Evolutionary conservation across 176 grass and related monocot species (phyloP).

Genomic region (Oryza officinalis): DNA sequence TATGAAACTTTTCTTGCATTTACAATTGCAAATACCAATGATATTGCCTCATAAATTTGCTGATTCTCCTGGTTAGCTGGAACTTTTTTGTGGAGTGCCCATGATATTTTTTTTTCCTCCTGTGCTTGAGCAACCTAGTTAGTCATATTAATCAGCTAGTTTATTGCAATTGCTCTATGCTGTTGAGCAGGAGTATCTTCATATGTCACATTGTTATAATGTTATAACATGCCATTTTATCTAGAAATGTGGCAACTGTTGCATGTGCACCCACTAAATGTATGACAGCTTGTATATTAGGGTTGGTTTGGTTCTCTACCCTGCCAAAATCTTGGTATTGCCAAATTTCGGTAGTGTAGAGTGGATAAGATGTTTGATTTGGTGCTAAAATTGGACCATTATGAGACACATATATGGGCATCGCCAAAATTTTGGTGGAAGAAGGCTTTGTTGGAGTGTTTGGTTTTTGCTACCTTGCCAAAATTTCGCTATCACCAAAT

Average conservation of each 20-base stretch:
- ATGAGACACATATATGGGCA: no score
- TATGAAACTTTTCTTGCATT: not conserved
- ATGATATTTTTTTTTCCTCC: not conserved
- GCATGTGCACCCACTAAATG: not conserved
- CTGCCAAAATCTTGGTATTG: no score
- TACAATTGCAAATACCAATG: not conserved
- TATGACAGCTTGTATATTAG: no score
- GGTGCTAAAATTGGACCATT: no score
- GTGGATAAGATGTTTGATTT: no score
- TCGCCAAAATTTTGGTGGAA: no score
- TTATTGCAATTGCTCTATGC: not conserved
- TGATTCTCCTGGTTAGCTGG: not conserved
- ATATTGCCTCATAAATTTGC: not conserved
- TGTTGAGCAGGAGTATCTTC: not conserved
- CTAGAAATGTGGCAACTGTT: slow-evolving; percentile 13
- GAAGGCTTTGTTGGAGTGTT: no score
- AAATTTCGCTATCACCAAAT: no score
- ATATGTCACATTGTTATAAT: not conserved
- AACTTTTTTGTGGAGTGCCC: not conserved
- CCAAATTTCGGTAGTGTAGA: no score
- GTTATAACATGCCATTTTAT: not conserved
- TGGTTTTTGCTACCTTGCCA: no score
- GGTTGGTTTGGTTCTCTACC: no score
- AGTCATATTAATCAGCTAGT: not conserved
- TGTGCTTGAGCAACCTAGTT: not conserved